Percentiles rank a stretch among this genome's conserved stretches.
Conservation (phyloP, 148 eudicot genomes). For the Nyssa sinensis region DNA sequence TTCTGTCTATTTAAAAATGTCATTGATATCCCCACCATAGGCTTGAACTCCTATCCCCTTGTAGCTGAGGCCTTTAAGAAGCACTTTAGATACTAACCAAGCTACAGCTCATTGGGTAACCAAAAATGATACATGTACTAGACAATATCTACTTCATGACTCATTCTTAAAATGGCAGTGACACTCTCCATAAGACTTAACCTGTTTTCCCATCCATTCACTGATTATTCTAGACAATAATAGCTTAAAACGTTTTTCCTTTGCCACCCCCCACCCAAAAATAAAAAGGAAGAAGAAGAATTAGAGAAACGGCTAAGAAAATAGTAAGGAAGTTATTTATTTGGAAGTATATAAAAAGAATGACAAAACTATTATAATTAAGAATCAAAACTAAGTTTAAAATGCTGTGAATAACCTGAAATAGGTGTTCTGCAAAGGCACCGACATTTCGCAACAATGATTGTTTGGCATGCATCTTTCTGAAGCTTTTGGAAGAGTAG, state of each 20-base stretch:
- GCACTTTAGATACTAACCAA: neutral
- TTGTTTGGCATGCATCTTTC: slow-evolving; percentile 40
- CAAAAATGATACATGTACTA: neutral
- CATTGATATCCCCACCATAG: too few relatives aligned
- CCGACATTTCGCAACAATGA: slow-evolving; percentile 35
- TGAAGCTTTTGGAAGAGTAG: slow-evolving; percentile 29
- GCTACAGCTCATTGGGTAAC: neutral
- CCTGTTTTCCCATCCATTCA: neutral
- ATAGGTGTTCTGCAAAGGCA: slow-evolving; percentile 44
- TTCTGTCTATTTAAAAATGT: too few relatives aligned
- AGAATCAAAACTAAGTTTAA: neutral
- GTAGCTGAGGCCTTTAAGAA: too few relatives aligned
- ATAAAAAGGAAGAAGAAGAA: too few relatives aligned
- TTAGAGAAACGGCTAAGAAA: neutral
- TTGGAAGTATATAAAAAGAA: neutral
- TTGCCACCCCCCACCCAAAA: too few relatives aligned
- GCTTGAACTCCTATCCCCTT: too few relatives aligned
- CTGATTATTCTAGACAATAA: neutral
- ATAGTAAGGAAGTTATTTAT: neutral
- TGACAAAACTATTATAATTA: neutral
- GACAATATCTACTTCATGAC: neutral
- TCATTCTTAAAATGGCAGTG: neutral
- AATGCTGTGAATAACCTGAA: slow-evolving; percentile 34
- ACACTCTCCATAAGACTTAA: neutral
- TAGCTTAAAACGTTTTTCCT: neutral